These are phyloP conservation scores for Cardamine chenopodiifolia DNA, from an alignment of 345 rosid species.

Conservation along the genomic window DNA sequence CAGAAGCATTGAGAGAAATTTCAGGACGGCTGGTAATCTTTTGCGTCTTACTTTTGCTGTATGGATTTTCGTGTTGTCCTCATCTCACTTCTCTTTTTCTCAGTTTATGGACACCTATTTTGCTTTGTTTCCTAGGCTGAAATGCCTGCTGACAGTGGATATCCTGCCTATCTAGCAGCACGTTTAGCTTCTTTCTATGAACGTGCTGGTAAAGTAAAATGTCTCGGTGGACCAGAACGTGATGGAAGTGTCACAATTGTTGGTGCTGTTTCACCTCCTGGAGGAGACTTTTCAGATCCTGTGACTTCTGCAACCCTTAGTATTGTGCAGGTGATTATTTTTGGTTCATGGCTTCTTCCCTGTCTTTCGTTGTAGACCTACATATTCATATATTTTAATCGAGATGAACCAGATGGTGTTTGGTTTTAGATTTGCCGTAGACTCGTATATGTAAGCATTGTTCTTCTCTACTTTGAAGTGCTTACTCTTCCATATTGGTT, in stretches of 20 bases:
- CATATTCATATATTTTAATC: no score
- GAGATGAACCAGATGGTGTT: constrained; percentile 23
- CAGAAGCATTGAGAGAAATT: constrained; percentile 99
- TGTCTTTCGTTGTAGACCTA: no score
- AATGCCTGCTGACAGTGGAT: constrained; percentile 99
- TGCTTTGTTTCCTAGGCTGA: constrained; percentile 72
- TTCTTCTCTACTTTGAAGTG: not conserved
- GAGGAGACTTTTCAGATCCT: constrained; percentile 99
- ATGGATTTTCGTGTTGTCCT: constrained; percentile 4
- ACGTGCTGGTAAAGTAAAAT: constrained; percentile 99
- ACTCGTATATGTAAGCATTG: not conserved
- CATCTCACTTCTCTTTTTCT: constrained; percentile 1
- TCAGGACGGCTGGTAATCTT: constrained; percentile 89
- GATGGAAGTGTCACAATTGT: constrained; percentile 99
- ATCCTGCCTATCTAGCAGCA: constrained; percentile 99
- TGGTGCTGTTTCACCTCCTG: constrained; percentile 99
- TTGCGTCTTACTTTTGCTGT: constrained; percentile 7
- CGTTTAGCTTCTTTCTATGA: constrained; percentile 98
- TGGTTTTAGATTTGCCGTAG: constrained; percentile 1
- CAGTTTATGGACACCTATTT: constrained; percentile 19
- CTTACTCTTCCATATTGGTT: constrained; percentile 26
- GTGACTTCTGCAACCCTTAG: constrained; percentile 99
- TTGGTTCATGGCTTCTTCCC: constrained; percentile 11
- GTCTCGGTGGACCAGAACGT: constrained; percentile 98
- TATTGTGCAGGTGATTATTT: constrained; percentile 86